Evolutionary conservation across 495 filamentous ascomycete genomes (phyloP), one percentile per base, ranked within the genome.

Genomic region (Recurvomyces mirabilis): DNA sequence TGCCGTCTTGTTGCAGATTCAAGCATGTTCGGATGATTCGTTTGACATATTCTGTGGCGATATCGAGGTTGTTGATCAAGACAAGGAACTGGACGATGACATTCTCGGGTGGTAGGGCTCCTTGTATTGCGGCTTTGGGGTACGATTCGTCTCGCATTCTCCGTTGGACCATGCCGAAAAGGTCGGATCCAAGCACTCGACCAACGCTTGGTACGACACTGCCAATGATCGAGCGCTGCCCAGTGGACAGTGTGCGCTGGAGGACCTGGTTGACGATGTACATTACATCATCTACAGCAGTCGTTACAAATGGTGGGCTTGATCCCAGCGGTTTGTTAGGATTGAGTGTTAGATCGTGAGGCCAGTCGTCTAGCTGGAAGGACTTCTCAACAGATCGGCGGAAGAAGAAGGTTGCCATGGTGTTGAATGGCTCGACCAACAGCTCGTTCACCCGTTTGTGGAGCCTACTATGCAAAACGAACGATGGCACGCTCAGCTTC

Each of bases 251-350:
- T 4, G 87, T 81, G 47, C 87, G 81, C 37, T 86, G 79, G 29
- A 96, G 69, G 30, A 94, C 80, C 38, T 88, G 82, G 58, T 93
- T 89, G 57, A 94, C 86, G 50, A 95, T 94, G 65, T 95, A 98
- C 93, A 96, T 96, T 43, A 96, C 88, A 63, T 93, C 91, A 67
- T 96, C 91, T 7, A 98, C 88, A 1, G 91, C 86, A 0, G 87
- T 93, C 39, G 87, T 89, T 55, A 98, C 94, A 53, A 82, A 93
- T 9, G 91, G 91, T 9, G 86, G 75, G 55, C 87, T 85, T 1
- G 77, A 67, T 33, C 64, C 65, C 30, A 93, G 70, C 6, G 79
- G 62, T 43, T 70, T 81, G 41, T 70, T 78, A 13, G 74, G 70
- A 53, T 80, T 84, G 25, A 96, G 65, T 3, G 79, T 80, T 22